Evolutionary conservation across 208 protist species (phyloP).

Genomic region (Tetramitus jugosus): DNA sequence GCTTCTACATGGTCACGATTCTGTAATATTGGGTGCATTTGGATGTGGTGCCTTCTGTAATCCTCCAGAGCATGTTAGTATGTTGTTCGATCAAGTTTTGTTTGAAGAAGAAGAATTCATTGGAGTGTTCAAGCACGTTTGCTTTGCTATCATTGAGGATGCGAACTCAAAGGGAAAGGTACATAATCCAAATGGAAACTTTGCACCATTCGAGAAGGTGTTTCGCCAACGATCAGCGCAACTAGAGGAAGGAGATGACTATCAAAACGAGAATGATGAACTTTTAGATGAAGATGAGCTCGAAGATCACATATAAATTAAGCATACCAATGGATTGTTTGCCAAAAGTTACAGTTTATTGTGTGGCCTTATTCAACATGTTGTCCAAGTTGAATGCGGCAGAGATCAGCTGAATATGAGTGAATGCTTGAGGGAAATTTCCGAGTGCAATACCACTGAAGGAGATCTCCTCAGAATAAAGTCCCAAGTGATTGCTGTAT

Average conservation of each 20-base stretch:
- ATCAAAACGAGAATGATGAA: too few relatives aligned
- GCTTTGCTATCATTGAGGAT: background rate
- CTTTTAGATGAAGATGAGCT: too few relatives aligned
- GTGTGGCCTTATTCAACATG: background rate
- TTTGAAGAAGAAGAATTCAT: background rate
- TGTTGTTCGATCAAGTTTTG: background rate
- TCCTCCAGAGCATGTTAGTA: background rate
- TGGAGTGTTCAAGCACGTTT: background rate
- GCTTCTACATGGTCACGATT: background rate
- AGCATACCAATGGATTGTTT: too few relatives aligned
- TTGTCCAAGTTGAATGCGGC: constrained; percentile 45
- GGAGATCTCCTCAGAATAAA: constrained; percentile 40
- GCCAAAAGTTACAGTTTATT: too few relatives aligned
- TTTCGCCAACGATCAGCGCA: too few relatives aligned
- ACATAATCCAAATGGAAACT: too few relatives aligned
- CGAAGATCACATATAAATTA: too few relatives aligned
- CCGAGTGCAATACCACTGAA: constrained; percentile 32
- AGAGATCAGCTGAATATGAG: constrained; percentile 41
- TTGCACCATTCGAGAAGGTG: too few relatives aligned
- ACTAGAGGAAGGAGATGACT: too few relatives aligned
- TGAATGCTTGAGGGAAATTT: constrained; percentile 53
- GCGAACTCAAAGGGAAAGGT: too few relatives aligned
- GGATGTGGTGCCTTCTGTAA: background rate
- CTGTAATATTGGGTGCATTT: background rate
- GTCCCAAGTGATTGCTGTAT: constrained; percentile 46